Base-by-base conservation (phyloP, 1,284 basidiomycete genomes). In the Leccinum pseudoinsigne region DNA sequence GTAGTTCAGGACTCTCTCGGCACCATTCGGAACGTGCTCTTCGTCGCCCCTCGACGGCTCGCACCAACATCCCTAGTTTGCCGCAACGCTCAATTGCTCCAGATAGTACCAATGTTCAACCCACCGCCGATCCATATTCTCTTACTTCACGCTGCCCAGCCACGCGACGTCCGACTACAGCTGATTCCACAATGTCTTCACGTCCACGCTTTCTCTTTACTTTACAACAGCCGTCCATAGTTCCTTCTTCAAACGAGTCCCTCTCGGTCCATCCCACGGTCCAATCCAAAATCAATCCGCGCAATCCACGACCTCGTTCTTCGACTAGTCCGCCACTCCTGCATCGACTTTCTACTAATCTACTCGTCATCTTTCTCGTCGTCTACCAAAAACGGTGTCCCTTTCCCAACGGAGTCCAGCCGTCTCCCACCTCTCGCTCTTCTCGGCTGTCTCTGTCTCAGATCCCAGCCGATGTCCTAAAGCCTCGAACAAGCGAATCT, bases 321-420 rank as follows among this genome's bases (percentile, higher is more conserved):
- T 82, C 84, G 57, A 89, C 88, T n/a, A 89, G 88, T 67, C 87
- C 89, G 4, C 86, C 89, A 26, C 77, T 90, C 61, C 74, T 92
- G 38, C 87, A 87, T 69, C 84, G 90, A 53, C 76, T 91, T 62
- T 92, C 90, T n/a, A 76, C 88, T 67, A 87, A 84, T 66, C 71
- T 91, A 28, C 88, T 90, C 68, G 82, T 79, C 82, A 60, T 80
- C 84, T 16, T 75, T 80, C 38, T 73, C 78, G 42, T 72, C 76
- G 50, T 68, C 75, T 57, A 68, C 63, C 38, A 74, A 68, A 68
- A 74, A 57, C 67, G 71, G 70, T 69, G 67, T 28, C 62, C 67
- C 50, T 64, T 73, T 63, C 64, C 73, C 56, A 69, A 71, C 59
- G 62, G 65, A 54, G 38, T 66, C 28, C 38, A 65, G 18, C 68